These are phyloP conservation scores for Papiliotrema fonsecae DNA, from an alignment of 1,284 basidiomycete species.

Conservation along the genomic window DNA sequence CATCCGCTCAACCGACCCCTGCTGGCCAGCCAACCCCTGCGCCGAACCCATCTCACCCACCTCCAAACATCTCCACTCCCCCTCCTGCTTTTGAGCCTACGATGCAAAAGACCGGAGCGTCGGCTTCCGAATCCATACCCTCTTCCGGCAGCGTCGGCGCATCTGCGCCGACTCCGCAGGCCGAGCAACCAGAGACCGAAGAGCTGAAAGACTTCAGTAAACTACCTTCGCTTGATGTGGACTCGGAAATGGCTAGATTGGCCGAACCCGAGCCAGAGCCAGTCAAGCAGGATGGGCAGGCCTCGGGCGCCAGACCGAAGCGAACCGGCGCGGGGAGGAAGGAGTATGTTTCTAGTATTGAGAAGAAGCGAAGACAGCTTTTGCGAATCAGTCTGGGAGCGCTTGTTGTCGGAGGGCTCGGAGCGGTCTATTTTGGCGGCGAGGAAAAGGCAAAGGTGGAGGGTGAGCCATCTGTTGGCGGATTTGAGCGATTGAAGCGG, in stretches of 20 bases:
- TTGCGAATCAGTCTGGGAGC: constrained; percentile 53
- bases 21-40: constrained; percentile 4
- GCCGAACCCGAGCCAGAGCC: constrained; percentile 21
- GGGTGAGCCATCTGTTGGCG: constrained; percentile 9
- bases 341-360: constrained; percentile 58
- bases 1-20: constrained; percentile 1
- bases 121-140: background rate
- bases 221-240: constrained; percentile 48
- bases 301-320: constrained; percentile 5
- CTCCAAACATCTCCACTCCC: background rate
- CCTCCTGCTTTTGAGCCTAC: background rate
- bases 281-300: constrained; percentile 20
- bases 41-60: constrained; percentile 1
- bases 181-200: background rate
- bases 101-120: background rate
- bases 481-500: constrained; percentile 22
- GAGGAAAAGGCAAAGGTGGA: constrained; percentile 54
- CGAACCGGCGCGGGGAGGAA: constrained; percentile 39
- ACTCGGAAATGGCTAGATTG: constrained; percentile 31
- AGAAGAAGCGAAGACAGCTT: constrained; percentile 59
- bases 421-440: constrained; percentile 57
- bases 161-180: background rate
- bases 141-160: background rate
- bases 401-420: constrained; percentile 54
- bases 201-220: constrained; percentile 7